A percentile compares a stretch with the other conserved stretches of the same genome.
phyloP scores from a whole-genome alignment of 345 rosid genomes.

The Erysimum cheiranthoides region DNA sequence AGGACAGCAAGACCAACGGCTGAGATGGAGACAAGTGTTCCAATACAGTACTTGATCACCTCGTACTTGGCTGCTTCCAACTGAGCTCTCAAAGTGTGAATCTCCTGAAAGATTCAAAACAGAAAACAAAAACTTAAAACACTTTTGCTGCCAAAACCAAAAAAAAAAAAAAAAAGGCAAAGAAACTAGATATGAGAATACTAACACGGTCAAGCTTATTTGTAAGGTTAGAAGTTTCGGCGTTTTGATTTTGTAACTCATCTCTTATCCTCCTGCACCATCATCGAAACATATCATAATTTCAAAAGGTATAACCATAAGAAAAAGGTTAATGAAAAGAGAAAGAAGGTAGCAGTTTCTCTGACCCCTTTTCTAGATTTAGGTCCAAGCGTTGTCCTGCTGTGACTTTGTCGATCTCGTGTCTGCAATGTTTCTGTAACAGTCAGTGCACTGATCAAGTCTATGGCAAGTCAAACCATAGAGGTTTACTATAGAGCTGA shows the following conservation, averaged over 20 bases:
- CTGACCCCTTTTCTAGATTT: constrained; percentile 93
- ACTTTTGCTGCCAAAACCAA: not conserved
- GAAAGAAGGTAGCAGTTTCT: constrained; percentile 3
- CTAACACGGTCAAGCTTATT: constrained; percentile 89
- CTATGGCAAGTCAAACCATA: not conserved
- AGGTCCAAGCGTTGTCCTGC: constrained; percentile 94
- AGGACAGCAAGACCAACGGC: constrained; percentile 88
- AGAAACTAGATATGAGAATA: not conserved
- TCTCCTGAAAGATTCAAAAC: constrained; percentile 60
- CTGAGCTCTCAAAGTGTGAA: constrained; percentile 81
- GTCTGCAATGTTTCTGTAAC: constrained; percentile 48
- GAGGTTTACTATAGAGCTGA: constrained; percentile 29
- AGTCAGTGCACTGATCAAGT: constrained; percentile 23
- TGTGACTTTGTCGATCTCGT: constrained; percentile 88
- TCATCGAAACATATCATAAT: not conserved
- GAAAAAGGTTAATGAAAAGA: not conserved
- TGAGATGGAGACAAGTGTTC: constrained; percentile 82
- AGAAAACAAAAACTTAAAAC: constrained; percentile 17
- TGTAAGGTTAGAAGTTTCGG: constrained; percentile 77
- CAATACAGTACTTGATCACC: constrained; percentile 89
- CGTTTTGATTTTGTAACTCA: constrained; percentile 74
- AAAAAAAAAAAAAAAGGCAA: not conserved
- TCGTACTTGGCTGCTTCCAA: constrained; percentile 89
- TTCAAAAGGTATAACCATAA: not conserved
- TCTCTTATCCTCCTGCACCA: constrained; percentile 77